Base-by-base conservation (phyloP, 225 moss, liverwort and hornwort genomes). In the Bryoerythrophyllum caledonicum region DNA sequence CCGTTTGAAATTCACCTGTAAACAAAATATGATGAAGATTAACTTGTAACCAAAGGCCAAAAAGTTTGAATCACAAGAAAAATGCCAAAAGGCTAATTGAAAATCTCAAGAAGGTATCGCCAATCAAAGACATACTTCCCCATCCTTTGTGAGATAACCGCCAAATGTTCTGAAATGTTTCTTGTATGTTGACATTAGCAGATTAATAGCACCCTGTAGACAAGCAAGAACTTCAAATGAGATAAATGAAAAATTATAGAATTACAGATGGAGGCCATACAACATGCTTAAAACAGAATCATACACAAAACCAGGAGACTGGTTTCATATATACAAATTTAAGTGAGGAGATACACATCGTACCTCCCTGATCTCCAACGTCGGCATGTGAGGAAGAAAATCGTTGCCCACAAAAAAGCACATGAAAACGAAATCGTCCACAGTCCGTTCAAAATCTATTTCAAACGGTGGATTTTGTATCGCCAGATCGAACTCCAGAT, bases 391-490 rank as follows among this genome's bases (percentile, higher is more conserved):
- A 53, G 99, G 99, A 38, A 99, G 89, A 78, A 99, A 99, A 80
- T 99, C 97, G 76, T 99, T 99, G 41, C 97, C 97, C 60, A 99
- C 99, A 67, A 99, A 99, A 80, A 99, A 99, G 69, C 95, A 99
- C 99, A 99, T 99, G 83, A 99, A 99, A 62, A 99, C 99, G 61
- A 99, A 99, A 75, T 99, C 99, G 62, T 99, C 99, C 63, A 99
- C 89, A 35, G 95, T 83, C 76, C 93, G 91, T 84, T 99, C 99
- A 77, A 95, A 99, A 35, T 99, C 99, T 48, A 99, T 81, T 76
- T 91, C 91, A 73, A 86, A 92, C 62, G 93, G 93, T 35, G 90
- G 85, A 85, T 90, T 87, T 6, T 80, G 89, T 37, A 99, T 79
- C 3, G 56, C 65, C 83, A 99, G 73, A 77, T 99, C 99, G 38